Conservation (phyloP, 305 asterid genomes). For the Withania somnifera region DNA sequence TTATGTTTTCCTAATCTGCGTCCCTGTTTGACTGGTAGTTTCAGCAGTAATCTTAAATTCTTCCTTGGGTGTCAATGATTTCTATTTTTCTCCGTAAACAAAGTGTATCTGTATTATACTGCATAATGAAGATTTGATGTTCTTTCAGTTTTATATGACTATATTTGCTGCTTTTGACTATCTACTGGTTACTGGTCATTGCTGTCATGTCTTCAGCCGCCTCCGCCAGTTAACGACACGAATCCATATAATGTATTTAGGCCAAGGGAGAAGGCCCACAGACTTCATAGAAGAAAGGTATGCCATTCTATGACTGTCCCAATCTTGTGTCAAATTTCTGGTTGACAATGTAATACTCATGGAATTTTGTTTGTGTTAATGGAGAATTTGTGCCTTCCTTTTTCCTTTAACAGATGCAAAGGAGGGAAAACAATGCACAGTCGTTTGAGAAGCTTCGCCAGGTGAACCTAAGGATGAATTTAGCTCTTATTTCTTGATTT, state of each 20-base stretch:
- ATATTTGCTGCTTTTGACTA: neutral
- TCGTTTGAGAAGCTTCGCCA: conserved; percentile 99
- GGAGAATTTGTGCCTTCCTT: conserved; percentile 2
- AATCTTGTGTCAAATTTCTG: neutral
- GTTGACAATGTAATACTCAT: neutral
- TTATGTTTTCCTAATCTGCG: neutral
- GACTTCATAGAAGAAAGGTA: conserved; percentile 98
- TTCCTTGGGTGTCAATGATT: neutral
- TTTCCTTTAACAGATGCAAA: conserved; percentile 68
- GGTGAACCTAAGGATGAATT: conserved; percentile 35
- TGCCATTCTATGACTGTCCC: conserved; percentile 13
- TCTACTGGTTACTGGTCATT: conserved; percentile 19
- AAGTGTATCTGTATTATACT: neutral
- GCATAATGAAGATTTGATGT: neutral
- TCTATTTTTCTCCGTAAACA: neutral
- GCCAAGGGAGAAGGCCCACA: conserved; percentile 98
- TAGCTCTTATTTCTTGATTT: neutral
- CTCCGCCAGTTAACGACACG: conserved; percentile 97
- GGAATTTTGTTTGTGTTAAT: conserved; percentile 5
- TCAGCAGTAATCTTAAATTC: neutral
- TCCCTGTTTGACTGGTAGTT: neutral
- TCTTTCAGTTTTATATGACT: neutral
- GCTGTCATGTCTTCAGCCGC: conserved; percentile 57
- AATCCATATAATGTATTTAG: conserved; percentile 97
- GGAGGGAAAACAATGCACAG: conserved; percentile 97